phyloP scores from a whole-genome alignment of 2,329 filamentous ascomycete species.

The Penicillium frequentans region DNA sequence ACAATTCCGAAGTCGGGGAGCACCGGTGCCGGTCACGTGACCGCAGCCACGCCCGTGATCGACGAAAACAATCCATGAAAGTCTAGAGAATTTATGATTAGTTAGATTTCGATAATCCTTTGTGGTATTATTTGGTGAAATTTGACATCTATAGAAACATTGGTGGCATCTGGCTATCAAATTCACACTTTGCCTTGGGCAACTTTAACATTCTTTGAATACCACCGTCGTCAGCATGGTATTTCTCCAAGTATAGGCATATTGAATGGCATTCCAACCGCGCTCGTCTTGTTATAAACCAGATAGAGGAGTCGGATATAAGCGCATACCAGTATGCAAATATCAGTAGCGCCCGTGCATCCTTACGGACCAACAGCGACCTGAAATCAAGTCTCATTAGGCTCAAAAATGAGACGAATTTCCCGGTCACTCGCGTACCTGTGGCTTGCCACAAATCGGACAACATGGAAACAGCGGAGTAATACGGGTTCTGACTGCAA shows the following conservation, averaged over 20 bases:
- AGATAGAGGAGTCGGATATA: conserved; percentile 42
- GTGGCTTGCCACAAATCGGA: neutral
- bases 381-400: conserved; percentile 34
- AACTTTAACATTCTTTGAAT: conserved; percentile 6
- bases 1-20: no score
- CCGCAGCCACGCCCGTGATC: no score
- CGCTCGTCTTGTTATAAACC: conserved; percentile 52
- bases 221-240: conserved; percentile 2
- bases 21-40: no score
- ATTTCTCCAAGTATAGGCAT: conserved; percentile 42
- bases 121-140: neutral
- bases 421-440: neutral
- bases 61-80: no score
- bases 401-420: conserved; percentile 8
- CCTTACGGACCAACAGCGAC: conserved; percentile 50
- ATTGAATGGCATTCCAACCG: conserved; percentile 54
- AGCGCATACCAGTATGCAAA: conserved; percentile 60
- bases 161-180: neutral
- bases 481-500: conserved; percentile 11
- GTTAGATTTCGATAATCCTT: no score
- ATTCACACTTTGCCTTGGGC: conserved; percentile 3
- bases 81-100: no score
- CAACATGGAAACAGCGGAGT: conserved; percentile 9
- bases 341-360: conserved; percentile 55
- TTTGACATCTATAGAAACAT: neutral